Conservation (phyloP, 2,329 filamentous ascomycete genomes). For the Cytospora schulzeri region DNA sequence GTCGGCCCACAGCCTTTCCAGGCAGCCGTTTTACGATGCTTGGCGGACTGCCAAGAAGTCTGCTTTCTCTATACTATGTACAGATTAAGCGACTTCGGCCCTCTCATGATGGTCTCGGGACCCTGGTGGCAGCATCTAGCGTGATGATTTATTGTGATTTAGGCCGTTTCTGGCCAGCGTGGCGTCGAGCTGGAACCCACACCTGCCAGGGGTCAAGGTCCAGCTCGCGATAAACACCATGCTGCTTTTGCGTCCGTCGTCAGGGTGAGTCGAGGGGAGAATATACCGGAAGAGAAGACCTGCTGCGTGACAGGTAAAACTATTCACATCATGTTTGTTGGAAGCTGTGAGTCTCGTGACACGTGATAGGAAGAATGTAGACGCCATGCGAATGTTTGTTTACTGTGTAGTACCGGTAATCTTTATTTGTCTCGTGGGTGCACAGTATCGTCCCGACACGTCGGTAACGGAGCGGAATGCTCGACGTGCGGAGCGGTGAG, state of each 20-base stretch:
- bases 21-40: background rate
- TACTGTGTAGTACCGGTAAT: too few species aligned
- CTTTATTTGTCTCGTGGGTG: too few species aligned
- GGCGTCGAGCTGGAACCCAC: slow-evolving; percentile 6
- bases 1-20: background rate
- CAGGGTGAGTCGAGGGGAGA: background rate
- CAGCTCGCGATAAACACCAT: background rate
- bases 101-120: background rate
- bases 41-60: slow-evolving; percentile 6
- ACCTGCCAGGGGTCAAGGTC: background rate
- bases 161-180: slow-evolving; percentile 8
- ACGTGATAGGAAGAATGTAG: background rate
- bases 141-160: slow-evolving; percentile 10
- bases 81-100: background rate
- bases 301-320: background rate
- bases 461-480: background rate
- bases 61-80: background rate
- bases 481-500: background rate
- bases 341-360: background rate
- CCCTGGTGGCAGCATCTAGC: slow-evolving; percentile 13
- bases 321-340: too few species aligned
- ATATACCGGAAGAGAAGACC: background rate
- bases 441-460: too few species aligned
- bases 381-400: too few species aligned
- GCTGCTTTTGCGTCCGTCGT: background rate